Evolutionary conservation across 768 basidiomycete species (phyloP), one percentile per base, ranked within the genome.

Genomic region (Strobilomyces dryophilus): DNA sequence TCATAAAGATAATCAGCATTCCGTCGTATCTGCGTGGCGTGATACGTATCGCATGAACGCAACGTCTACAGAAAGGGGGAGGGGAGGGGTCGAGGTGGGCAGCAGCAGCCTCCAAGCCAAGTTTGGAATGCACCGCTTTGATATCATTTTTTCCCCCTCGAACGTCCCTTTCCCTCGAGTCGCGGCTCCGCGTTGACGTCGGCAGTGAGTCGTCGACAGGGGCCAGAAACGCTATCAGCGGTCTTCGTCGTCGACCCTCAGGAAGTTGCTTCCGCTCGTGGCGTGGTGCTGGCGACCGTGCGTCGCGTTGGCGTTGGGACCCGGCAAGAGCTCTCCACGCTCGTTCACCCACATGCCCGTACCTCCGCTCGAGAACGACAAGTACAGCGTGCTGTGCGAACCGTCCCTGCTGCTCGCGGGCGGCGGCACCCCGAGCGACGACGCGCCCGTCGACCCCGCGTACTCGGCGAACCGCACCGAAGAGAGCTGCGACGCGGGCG

Each of bases 1-100:
- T 65, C 57, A 64, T 64, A 64, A 65, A 53, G 63, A 64, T 64
- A 64, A 64, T 58, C 60, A 27, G 41, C 29, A 45, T 56, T 50
- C 43, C 47, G 27, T 57, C 47, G 24, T 54, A 49, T 58, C 46
- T 40, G 24, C 12, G 20, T 42, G 34, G 45, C 49, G 55, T 59
- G 27, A n/a, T n/a, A n/a, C n/a, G n/a, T 45, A 52, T 54, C 51
- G 45, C 49, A 51, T 53, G 47, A 43, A 37, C 24, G 39, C 18
- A 48, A 35, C 26, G 43, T 45, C 29, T n/a, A 49, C 47, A 49
- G 27, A 39, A 27, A 27, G 8, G 27, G 27, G 27, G 27, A 27
- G 27, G 27, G 27, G 27, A 8, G 27, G 27, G 8, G 27, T 8
- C 5, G 27, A 8, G 27, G n/a, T n/a, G n/a, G n/a, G n/a, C n/a